Evolutionary conservation across 1,139 yeast genomes (phyloP), one percentile per base, ranked within the genome.

Genomic region (Kodamaea suecica): DNA sequence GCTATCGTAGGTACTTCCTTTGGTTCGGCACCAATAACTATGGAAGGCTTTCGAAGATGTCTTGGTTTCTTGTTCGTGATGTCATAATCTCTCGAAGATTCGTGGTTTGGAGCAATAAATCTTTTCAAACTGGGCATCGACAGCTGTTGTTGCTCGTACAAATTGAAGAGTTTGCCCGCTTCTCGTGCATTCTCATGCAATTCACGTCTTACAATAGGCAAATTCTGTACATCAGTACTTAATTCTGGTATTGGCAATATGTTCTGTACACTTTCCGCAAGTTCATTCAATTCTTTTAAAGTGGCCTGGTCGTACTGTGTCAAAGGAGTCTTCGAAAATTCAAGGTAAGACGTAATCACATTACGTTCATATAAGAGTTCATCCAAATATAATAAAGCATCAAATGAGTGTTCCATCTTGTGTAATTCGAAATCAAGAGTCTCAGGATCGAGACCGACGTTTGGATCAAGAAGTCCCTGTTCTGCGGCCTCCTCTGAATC

Each of bases 181-280:
- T 60, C 65, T 15, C 44, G 40, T 5, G 67, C 65, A 40, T 54
- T 62, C 30, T 61, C 66, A 29, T 42, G 45, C 17, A 58, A 45
- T 29, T 57, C 57, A 12, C 65, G 49, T 33, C 68, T 49, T 10
- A 59, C 40, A 12, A 57, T 55, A 5, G 60, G 52, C 27, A 63
- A 43, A 12, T 40, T 48, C 2, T 54, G 59, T n/a, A 48, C 48
- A 17, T 37, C 47, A 5, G 47, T 42, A 12, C 49, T 40, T 16
- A 63, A 41, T 10, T 51, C 51, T 2, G 53, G 47, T 4, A 58
- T 36, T n/a, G 57, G 59, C 15, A 60, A 38, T 34, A 43, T 42
- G 13, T 48, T 49, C 39, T 56, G 63, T 23, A 58, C 32, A 9
- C 38, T 33, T 3, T 32, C 38, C 7, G 43, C 47, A 12, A 44